Percentiles rank a stretch among this genome's conserved stretches.
Conservation (phyloP, 305 asterid genomes). For the Fraxinus angustifolia region DNA sequence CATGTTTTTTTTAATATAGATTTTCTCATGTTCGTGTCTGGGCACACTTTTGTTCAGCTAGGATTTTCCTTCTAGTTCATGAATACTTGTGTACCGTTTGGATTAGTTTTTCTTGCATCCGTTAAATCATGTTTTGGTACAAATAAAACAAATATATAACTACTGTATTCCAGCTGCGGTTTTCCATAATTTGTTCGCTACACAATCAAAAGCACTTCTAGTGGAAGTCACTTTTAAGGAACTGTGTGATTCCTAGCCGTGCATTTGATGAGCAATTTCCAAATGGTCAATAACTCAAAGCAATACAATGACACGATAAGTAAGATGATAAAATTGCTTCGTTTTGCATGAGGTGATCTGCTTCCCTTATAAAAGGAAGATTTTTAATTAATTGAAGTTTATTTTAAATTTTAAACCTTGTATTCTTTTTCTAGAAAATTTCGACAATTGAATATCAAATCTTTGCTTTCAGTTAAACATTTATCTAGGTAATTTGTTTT, state of each 20-base stretch:
- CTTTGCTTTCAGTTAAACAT: background rate
- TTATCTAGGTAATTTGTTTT: background rate
- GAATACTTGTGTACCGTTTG: background rate
- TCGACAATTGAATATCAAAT: background rate
- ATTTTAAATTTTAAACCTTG: background rate
- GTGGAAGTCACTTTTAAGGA: background rate
- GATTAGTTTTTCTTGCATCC: background rate
- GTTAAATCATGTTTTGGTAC: background rate
- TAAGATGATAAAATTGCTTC: background rate
- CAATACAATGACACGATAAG: background rate
- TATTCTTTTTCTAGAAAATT: background rate
- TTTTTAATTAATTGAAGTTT: background rate
- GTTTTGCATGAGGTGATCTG: background rate
- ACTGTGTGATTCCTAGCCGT: background rate
- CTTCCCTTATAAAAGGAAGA: background rate
- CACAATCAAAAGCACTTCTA: background rate
- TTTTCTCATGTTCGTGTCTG: background rate
- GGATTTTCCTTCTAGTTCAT: background rate
- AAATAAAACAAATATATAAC: background rate
- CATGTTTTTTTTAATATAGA: background rate
- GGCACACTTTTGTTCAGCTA: background rate
- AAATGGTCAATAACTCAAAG: background rate
- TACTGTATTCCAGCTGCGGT: background rate
- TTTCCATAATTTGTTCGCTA: background rate
- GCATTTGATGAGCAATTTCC: background rate